phyloP scores from a whole-genome alignment of 345 rosid species.

The Laguncularia racemosa region DNA sequence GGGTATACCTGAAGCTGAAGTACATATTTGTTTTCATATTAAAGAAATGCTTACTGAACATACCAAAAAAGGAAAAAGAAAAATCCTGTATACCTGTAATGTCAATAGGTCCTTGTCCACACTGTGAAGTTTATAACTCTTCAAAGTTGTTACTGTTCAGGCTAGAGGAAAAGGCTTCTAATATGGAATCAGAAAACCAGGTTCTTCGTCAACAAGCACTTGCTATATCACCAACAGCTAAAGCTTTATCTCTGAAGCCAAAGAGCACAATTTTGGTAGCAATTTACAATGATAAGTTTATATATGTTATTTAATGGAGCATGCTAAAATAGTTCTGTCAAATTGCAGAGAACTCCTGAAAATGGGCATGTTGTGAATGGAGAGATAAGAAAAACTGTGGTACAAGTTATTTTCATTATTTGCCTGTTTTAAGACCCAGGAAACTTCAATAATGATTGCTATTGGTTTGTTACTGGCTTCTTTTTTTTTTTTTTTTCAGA shows the following conservation, averaged over 20 bases:
- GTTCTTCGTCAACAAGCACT: conserved; percentile 86
- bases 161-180: conserved; percentile 68
- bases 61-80: too few species aligned
- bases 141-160: conserved; percentile 21
- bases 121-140: not conserved
- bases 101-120: too few species aligned
- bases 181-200: conserved; percentile 87
- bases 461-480: too few species aligned
- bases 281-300: not conserved
- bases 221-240: conserved; percentile 70
- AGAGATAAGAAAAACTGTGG: conserved; percentile 47
- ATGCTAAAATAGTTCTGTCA: conserved; percentile 3
- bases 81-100: too few species aligned
- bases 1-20: too few species aligned
- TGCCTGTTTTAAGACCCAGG: conserved; percentile 2
- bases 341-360: conserved; percentile 73
- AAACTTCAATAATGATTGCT: too few species aligned
- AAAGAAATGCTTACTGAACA: too few species aligned
- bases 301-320: not conserved
- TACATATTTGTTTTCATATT: too few species aligned
- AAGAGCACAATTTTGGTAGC: conserved; percentile 70
- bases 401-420: conserved; percentile 15
- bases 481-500: conserved; percentile 2
- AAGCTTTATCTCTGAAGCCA: conserved; percentile 47
- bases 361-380: conserved; percentile 56